These are phyloP conservation scores for Albifimbria verrucaria DNA, from an alignment of 2,329 filamentous ascomycete genomes.

Conservation along the genomic window DNA sequence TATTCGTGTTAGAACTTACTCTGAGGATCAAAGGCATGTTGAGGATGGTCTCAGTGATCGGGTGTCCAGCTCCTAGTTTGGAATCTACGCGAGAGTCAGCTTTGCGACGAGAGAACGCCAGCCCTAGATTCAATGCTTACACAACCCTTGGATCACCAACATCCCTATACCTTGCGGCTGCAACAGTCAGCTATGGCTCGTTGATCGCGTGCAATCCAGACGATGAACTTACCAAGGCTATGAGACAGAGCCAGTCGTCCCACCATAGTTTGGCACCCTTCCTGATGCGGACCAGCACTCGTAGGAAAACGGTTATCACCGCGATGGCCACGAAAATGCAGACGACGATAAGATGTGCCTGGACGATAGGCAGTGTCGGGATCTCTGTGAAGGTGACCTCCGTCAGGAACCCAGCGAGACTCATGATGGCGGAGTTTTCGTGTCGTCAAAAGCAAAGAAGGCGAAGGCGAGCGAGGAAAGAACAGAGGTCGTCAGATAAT, in stretches of 20 bases:
- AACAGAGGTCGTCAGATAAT: too few species aligned
- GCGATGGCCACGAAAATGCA: constrained; percentile 14
- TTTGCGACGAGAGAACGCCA: not conserved
- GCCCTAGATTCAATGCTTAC: constrained; percentile 20
- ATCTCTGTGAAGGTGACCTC: not conserved
- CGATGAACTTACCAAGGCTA: constrained; percentile 17
- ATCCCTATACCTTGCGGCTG: constrained; percentile 24
- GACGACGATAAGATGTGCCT: constrained; percentile 22
- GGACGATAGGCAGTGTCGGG: constrained; percentile 12
- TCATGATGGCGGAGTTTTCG: not conserved
- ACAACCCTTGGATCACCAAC: constrained; percentile 25
- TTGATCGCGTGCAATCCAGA: not conserved
- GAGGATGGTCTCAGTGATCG: constrained; percentile 14
- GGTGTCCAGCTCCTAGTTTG: constrained; percentile 22
- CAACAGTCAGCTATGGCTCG: not conserved
- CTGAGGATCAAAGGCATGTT: constrained; percentile 18
- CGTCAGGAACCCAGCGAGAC: not conserved
- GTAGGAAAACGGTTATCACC: constrained; percentile 18
- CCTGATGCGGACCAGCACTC: constrained; percentile 21
- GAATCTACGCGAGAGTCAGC: constrained; percentile 9
- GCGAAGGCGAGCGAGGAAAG: too few species aligned
- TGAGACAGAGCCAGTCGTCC: constrained; percentile 35
- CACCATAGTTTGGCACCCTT: constrained; percentile 25
- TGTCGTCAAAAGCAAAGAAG: not conserved
- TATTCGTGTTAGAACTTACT: too few species aligned